Evolutionary conservation across 2,329 filamentous ascomycete species (phyloP), one percentile per base, ranked within the genome.

Genomic region (Blastomyces percursus): DNA sequence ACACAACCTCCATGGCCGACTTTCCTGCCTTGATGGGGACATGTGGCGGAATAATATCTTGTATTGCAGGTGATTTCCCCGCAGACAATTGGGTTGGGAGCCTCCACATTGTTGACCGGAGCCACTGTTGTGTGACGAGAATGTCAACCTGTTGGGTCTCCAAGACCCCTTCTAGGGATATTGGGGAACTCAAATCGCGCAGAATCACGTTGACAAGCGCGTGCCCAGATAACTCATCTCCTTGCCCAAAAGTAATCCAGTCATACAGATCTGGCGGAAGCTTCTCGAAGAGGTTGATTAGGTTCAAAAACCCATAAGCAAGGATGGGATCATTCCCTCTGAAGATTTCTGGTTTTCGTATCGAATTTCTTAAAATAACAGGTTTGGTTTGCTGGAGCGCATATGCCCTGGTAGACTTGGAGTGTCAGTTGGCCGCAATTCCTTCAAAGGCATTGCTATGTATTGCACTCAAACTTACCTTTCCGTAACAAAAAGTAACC

Each of bases 401-500:
- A 71, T 91, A 91, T 14, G 87, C 84, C 73, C 86, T 86, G 59
- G n/a, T 2, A 42, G 54, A 40, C 24, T 19, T 24, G 32, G 32
- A 40, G 62, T 32, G 42, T 65, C 62, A 64, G 38, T 19, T 27
- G 46, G 7, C 40, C 40, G 24, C 8, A 58, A 59, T 35, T 35
- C 24, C 30, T 27, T 32, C 4, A 24, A 14, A 59, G 3, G 16
- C 2, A 42, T 40, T 3, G 12, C 32, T 48, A 14, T 16, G 16
- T 21, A 16, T n/a, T 59, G 19, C 5, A 16, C 24, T 51, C 8
- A 42, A 52, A 69, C 75, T 69, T 74, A 86, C 85, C 87, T 83
- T 76, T 91, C 88, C 9, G 85, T 85, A 0, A 88, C 80, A 69
- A 88, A 87, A 9, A 91, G 77, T 11, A 91, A 78, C 88, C 88